phyloP scores from a whole-genome alignment of 768 basidiomycete genomes.

The Hypholoma fasciculare region DNA sequence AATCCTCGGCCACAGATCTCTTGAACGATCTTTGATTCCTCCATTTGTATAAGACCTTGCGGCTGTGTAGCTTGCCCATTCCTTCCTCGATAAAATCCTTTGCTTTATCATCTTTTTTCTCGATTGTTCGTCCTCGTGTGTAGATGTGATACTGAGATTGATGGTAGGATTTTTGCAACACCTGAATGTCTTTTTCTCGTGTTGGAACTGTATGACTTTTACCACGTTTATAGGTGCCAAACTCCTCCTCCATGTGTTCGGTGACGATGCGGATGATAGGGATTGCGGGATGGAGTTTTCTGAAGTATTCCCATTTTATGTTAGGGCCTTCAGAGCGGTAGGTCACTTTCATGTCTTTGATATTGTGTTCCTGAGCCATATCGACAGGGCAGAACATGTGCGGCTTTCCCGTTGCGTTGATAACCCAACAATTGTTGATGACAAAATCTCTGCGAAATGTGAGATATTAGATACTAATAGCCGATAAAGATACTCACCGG shows the following conservation, averaged over 20 bases:
- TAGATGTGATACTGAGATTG: conserved; percentile 20
- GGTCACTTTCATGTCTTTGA: conserved; percentile 36
- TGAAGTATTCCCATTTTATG: conserved; percentile 29
- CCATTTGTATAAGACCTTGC: conserved; percentile 18
- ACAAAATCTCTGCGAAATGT: too few relatives aligned
- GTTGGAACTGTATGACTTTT: conserved; percentile 24
- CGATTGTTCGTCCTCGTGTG: conserved; percentile 15
- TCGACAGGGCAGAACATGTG: conserved; percentile 28
- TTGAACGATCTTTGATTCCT: conserved; percentile 11
- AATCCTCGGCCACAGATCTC: conserved; percentile 8
- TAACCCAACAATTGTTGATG: conserved; percentile 28
- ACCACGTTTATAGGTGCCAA: conserved; percentile 23
- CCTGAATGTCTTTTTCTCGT: conserved; percentile 18
- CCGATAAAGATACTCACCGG: conserved; percentile 15
- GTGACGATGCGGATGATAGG: conserved; percentile 21
- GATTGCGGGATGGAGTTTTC: conserved; percentile 33
- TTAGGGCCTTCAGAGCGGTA: conserved; percentile 32
- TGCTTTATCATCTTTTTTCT: conserved; percentile 12
- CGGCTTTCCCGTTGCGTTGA: conserved; percentile 26
- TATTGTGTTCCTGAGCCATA: conserved; percentile 33
- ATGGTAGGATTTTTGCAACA: conserved; percentile 17
- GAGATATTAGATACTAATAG: too few relatives aligned
- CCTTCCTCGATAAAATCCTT: conserved; percentile 19
- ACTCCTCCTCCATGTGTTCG: conserved; percentile 26
- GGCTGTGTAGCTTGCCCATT: conserved; percentile 5